Percentiles rank a stretch among this genome's conserved stretches.
These are phyloP conservation scores for Cinnamomum chago DNA, from an alignment of 164 flowering plant genomes.

Conservation along the genomic window DNA sequence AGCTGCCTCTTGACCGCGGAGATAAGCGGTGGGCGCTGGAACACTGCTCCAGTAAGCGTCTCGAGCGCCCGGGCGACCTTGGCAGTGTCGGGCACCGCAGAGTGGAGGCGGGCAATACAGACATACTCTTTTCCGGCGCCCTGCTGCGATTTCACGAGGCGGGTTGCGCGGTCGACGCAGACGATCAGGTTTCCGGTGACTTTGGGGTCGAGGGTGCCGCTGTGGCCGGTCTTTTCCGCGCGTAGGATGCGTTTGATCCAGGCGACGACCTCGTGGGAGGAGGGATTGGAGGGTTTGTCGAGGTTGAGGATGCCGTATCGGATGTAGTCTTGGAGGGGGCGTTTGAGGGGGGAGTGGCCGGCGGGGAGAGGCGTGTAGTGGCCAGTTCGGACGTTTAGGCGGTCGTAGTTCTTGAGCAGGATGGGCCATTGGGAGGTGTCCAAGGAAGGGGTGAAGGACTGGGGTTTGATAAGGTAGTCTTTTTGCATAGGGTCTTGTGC, in stretches of 20 bases:
- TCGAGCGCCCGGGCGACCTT: constrained; percentile 65
- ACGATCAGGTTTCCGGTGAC: constrained; percentile 76
- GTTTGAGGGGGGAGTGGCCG: constrained; percentile 68
- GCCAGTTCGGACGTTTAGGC: constrained; percentile 72
- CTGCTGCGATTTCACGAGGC: constrained; percentile 74
- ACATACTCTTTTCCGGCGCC: constrained; percentile 87
- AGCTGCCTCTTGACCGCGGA: constrained; percentile 77
- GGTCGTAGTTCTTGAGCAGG: constrained; percentile 72
- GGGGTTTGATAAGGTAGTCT: constrained; percentile 59
- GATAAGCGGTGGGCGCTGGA: constrained; percentile 68
- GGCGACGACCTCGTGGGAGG: constrained; percentile 79
- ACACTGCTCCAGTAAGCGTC: constrained; percentile 66
- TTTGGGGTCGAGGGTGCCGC: constrained; percentile 79
- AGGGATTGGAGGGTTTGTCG: constrained; percentile 80
- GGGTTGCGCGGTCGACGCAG: constrained; percentile 71
- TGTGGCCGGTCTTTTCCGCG: constrained; percentile 69
- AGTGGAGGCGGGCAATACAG: constrained; percentile 64
- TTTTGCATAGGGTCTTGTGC: constrained; percentile 8
- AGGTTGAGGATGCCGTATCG: constrained; percentile 66
- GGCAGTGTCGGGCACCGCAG: constrained; percentile 51
- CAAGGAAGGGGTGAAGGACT: constrained; percentile 54
- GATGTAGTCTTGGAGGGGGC: constrained; percentile 60
- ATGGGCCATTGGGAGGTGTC: constrained; percentile 82
- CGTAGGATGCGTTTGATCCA: constrained; percentile 73
- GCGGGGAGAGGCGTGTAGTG: constrained; percentile 72